Base-by-base conservation (phyloP, 495 filamentous ascomycete genomes). In the Zalerion maritima region DNA sequence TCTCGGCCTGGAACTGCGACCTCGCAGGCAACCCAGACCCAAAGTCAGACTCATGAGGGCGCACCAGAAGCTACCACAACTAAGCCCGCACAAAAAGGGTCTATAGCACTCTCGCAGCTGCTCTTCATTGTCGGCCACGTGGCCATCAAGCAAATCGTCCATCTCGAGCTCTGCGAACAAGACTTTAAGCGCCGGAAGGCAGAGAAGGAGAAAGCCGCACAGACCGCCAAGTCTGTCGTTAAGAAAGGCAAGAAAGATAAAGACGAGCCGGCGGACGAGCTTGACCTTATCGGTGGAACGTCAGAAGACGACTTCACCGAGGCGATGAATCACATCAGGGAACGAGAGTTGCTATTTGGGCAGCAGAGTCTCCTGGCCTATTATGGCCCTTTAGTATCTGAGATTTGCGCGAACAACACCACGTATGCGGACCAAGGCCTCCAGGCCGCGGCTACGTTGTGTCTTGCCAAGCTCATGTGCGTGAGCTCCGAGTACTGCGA, bases 251-350 rank as follows among this genome's bases (percentile, higher is more conserved):
- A 67, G 65, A 34, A 69, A 45, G 51, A 64, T 6, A 60, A 64
- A 36, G 61, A 66, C 24, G 71, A 75, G 10, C 66, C 68, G 16
- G 75, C 67, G 32, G 82, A 94, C 45, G 89, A 97, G 49, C 67
- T 99, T 4, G 89, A 99, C 53, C 64, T 94, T 17, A 96, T 99
- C 34, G 87, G 87, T 18, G 89, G 89, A 32, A 99, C 89, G 0
- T 92, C 84, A 1, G 89, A 99, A 55, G 89, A 99, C 43, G 89
- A 99, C 52, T 99, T 99, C 53, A 86, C 83, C 6, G 89, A 99
- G 47, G 85, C 83, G 21, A 89, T 99, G 71, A 71, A 74, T 7
- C 81, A 87, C 44, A 91, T 97, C 40, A 78, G 89, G 28, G 89
- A 99, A 52, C 73, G 82, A 16, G 89, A 99, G 55, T 67, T 99